Evolutionary conservation across 164 flowering plant species (phyloP).

Genomic region (Sextonia rubra): DNA sequence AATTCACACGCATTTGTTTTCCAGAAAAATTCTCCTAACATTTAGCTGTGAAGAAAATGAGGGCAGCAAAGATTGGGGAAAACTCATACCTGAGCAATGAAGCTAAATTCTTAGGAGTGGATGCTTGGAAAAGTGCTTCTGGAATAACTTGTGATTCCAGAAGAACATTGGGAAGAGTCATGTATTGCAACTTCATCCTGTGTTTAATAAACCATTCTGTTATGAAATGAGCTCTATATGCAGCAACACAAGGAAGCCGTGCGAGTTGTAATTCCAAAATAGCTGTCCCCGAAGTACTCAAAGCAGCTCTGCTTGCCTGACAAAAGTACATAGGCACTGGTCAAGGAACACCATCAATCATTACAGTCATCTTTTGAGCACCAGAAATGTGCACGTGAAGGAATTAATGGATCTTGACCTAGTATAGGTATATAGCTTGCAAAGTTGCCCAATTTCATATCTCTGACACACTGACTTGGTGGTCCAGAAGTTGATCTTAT

Average conservation of each 20-base stretch:
- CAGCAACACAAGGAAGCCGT: conserved; percentile 75
- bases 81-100: conserved; percentile 44
- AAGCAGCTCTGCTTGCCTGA: conserved; percentile 88
- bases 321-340: conserved; percentile 3
- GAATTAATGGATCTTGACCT: not conserved
- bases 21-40: not conserved
- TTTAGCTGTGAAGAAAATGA: not conserved
- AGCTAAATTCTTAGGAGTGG: conserved; percentile 63
- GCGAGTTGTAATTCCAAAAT: conserved; percentile 92
- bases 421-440: not conserved
- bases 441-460: not conserved
- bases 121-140: conserved; percentile 71
- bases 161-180: conserved; percentile 90
- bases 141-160: conserved; percentile 73
- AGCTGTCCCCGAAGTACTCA: conserved; percentile 91
- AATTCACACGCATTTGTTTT: too few species aligned
- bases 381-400: not conserved
- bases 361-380: not conserved
- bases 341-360: not conserved
- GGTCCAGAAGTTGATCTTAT: not conserved
- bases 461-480: not conserved
- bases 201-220: conserved; percentile 75
- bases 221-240: conserved; percentile 80
- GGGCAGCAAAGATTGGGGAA: not conserved
- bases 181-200: conserved; percentile 67